phyloP scores from a whole-genome alignment of 805 yeast species.

The Dipodascopsis tothii region DNA sequence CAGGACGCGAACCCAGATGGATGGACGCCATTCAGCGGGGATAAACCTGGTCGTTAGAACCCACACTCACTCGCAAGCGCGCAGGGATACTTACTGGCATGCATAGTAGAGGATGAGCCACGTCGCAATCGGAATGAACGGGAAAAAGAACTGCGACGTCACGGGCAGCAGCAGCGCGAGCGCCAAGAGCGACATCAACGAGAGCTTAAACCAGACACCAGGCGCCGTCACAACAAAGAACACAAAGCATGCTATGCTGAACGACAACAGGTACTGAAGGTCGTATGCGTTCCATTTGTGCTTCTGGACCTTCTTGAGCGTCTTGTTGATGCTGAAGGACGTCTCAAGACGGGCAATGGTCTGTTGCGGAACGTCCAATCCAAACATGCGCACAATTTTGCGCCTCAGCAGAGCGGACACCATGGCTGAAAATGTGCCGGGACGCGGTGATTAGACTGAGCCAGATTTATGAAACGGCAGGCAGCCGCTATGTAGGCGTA shows the following conservation, averaged over 20 bases:
- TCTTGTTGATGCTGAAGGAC: constrained; percentile 22
- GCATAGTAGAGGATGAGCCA: constrained; percentile 82
- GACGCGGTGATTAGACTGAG: no score
- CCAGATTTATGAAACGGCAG: no score
- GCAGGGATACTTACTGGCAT: constrained; percentile 77
- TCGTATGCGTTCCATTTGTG: constrained; percentile 39
- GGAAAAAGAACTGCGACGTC: constrained; percentile 74
- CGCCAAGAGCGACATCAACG: constrained; percentile 47
- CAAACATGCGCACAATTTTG: not conserved
- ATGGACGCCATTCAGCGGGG: constrained; percentile 69
- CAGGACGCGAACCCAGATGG: constrained; percentile 78
- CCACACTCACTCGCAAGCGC: no score
- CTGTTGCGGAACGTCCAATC: not conserved
- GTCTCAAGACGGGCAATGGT: constrained; percentile 10
- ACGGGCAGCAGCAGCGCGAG: constrained; percentile 57
- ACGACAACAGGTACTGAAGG: constrained; percentile 43
- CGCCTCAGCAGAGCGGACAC: no score
- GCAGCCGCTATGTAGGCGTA: no score
- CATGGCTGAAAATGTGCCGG: no score
- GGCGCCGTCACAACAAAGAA: constrained; percentile 33
- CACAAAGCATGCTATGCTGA: constrained; percentile 44
- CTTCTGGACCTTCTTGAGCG: constrained; percentile 28
- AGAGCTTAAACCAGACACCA: constrained; percentile 27
- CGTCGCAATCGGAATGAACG: constrained; percentile 72
- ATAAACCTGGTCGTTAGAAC: constrained; percentile 45